Percentiles rank a stretch among this genome's conserved stretches.
These are phyloP conservation scores for Cystobasidium pallidum DNA, from an alignment of 1,284 basidiomycete species.

Conservation along the genomic window DNA sequence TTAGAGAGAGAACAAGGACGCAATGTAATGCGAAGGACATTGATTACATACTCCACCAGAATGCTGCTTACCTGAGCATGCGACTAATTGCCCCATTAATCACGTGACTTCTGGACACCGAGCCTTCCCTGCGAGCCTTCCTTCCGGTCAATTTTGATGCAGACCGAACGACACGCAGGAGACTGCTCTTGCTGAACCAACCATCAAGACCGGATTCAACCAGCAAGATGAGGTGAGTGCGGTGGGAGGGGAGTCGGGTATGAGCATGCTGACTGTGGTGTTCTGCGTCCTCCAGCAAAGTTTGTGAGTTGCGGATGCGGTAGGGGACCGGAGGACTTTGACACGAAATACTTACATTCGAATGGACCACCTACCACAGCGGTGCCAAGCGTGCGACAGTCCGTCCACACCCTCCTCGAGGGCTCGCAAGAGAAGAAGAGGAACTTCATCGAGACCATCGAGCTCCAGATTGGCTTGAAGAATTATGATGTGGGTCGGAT, in stretches of 20 bases:
- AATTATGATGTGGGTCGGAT: slow-evolving; percentile 71
- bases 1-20: too few species aligned
- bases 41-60: background rate
- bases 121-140: slow-evolving; percentile 20
- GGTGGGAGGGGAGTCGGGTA: background rate
- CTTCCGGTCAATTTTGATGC: background rate
- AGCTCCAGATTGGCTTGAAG: slow-evolving; percentile 77
- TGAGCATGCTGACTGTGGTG: slow-evolving; percentile 9
- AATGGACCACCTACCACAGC: slow-evolving; percentile 5
- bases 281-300: slow-evolving; percentile 30
- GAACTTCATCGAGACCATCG: slow-evolving; percentile 82
- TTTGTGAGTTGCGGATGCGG: slow-evolving; percentile 23
- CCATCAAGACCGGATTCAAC: background rate
- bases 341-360: background rate
- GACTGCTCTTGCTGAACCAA: background rate
- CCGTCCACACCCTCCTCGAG: slow-evolving; percentile 81
- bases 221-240: slow-evolving; percentile 26
- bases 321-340: background rate
- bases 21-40: background rate
- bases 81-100: background rate
- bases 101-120: background rate
- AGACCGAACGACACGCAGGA: background rate
- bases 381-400: slow-evolving; percentile 85
- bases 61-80: background rate
- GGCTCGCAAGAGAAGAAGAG: slow-evolving; percentile 80